A percentile compares a stretch with the other conserved stretches of the same genome.
phyloP scores from a whole-genome alignment of 2,329 filamentous ascomycete species.

The Trichoderma gracile region DNA sequence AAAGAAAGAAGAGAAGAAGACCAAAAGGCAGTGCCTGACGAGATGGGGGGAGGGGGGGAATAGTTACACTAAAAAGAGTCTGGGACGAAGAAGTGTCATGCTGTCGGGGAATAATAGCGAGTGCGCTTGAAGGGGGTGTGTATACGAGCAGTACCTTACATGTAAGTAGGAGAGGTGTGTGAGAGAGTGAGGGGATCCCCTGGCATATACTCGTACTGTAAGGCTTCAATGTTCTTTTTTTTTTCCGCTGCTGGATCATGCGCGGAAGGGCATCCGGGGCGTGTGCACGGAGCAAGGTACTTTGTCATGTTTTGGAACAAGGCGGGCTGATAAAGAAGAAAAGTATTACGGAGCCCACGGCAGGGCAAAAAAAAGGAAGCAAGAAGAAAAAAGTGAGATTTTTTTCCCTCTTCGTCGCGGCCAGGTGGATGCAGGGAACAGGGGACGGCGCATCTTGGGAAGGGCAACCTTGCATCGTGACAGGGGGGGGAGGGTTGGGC shows the following conservation, averaged over 20 bases:
- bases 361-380: too few species aligned
- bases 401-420: slow-evolving; percentile 1
- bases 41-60: neutral
- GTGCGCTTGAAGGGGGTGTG: slow-evolving; percentile 2
- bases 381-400: slow-evolving; percentile 15
- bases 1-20: neutral
- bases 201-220: too few species aligned
- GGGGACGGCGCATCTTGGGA: slow-evolving; percentile 23
- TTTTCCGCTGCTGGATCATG: slow-evolving; percentile 1
- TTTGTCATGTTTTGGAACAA: too few species aligned
- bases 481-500: slow-evolving; percentile 23
- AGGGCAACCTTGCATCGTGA: slow-evolving; percentile 24
- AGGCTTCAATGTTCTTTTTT: neutral
- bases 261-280: slow-evolving; percentile 24
- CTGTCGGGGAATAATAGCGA: slow-evolving; percentile 15
- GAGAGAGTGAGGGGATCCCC: too few species aligned
- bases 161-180: too few species aligned
- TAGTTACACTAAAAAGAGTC: slow-evolving; percentile 22
- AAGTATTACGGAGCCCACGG: too few species aligned
- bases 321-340: too few species aligned
- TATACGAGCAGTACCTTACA: neutral
- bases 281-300: neutral
- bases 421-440: slow-evolving; percentile 21
- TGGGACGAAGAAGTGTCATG: neutral
- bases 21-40: slow-evolving; percentile 1